Evolutionary conservation across 805 yeast genomes (phyloP).

Genomic region (Lipomyces orientalis): DNA sequence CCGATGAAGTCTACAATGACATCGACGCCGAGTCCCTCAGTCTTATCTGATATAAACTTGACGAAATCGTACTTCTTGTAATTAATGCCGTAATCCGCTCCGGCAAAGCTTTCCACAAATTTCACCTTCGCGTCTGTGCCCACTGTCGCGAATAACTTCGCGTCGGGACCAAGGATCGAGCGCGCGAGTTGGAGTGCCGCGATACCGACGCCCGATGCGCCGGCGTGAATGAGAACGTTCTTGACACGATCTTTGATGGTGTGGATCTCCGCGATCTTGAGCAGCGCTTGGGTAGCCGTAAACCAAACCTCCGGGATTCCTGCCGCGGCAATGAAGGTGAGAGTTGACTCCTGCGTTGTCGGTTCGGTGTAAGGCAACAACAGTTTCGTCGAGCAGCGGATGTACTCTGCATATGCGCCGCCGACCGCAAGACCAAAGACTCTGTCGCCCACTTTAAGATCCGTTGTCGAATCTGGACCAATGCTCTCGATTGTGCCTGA

Average conservation of each 20-base stretch:
- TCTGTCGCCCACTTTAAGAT: constrained; percentile 42
- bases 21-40: constrained; percentile 41
- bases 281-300: constrained; percentile 47
- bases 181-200: constrained; percentile 48
- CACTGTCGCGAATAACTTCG: constrained; percentile 45
- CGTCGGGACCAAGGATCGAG: constrained; percentile 44
- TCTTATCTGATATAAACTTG: constrained; percentile 16
- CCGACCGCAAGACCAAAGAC: constrained; percentile 49
- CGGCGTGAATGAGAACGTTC: constrained; percentile 46
- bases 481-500: constrained; percentile 42
- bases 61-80: constrained; percentile 37
- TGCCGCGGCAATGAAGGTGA: constrained; percentile 44
- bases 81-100: constrained; percentile 39
- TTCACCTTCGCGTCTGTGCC: constrained; percentile 42
- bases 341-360: constrained; percentile 5
- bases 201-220: constrained; percentile 47
- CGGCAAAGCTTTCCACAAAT: constrained; percentile 40
- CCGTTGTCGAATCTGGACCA: constrained; percentile 41
- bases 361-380: constrained; percentile 40
- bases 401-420: constrained; percentile 49
- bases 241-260: constrained; percentile 38
- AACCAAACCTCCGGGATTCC: constrained; percentile 48
- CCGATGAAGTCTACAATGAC: constrained; percentile 48
- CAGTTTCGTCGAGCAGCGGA: constrained; percentile 41
- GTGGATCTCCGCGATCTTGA: constrained; percentile 41